Conservation (phyloP, 139 green algal species). For the Chlamydomonas schloesseri region DNA sequence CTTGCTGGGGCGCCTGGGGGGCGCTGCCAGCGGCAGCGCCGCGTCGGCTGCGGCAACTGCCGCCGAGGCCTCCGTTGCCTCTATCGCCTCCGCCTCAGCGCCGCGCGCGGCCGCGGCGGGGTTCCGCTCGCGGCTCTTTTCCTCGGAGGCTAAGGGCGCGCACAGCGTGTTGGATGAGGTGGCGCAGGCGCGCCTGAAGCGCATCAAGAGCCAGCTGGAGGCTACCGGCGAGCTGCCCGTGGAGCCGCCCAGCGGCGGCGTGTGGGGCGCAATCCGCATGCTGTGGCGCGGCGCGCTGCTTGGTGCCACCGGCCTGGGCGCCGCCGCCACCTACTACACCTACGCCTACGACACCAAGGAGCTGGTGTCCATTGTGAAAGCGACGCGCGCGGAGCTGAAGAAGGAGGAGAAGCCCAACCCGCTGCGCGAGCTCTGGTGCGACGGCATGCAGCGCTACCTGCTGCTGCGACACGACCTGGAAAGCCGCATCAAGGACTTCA, state of each 20-base stretch:
- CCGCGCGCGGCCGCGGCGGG: neutral
- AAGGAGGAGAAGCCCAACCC: slow-evolving; percentile 20
- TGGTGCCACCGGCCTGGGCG: slow-evolving; percentile 51
- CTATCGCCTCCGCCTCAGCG: neutral
- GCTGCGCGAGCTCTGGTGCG: slow-evolving; percentile 63
- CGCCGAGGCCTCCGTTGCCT: no score
- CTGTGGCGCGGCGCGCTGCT: slow-evolving; percentile 57
- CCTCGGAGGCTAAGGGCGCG: slow-evolving; percentile 7
- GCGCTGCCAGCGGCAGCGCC: no score
- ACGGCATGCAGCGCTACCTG: slow-evolving; percentile 66
- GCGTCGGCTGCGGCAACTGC: no score
- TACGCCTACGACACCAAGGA: slow-evolving; percentile 61
- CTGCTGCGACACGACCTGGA: slow-evolving; percentile 66
- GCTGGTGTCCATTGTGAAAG: slow-evolving; percentile 62
- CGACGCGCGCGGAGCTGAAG: neutral
- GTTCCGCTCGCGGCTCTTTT: neutral
- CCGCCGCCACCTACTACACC: slow-evolving; percentile 80
- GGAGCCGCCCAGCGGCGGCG: neutral
- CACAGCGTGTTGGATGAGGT: slow-evolving; percentile 34
- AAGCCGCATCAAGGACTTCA: slow-evolving; percentile 77
- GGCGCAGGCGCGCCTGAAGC: slow-evolving; percentile 8
- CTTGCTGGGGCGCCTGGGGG: neutral
- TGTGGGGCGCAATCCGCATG: neutral
- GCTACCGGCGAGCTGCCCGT: slow-evolving; percentile 24
- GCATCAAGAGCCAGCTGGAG: slow-evolving; percentile 39